phyloP scores from a whole-genome alignment of 2,329 filamentous ascomycete species.

The Fusarium sp. region DNA sequence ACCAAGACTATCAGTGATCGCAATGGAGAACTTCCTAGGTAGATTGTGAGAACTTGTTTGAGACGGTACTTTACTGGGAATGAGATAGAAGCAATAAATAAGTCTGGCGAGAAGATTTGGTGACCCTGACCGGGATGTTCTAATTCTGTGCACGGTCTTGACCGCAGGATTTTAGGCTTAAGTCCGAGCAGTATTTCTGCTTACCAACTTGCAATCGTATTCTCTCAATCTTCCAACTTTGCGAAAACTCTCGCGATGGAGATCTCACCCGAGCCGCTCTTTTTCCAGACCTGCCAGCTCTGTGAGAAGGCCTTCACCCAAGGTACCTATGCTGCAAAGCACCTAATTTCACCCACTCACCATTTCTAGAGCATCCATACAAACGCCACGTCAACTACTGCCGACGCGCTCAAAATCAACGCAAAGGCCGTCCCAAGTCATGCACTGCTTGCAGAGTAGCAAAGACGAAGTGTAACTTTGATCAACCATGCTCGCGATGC shows the following conservation, averaged over 20 bases:
- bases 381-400: slow-evolving; percentile 45
- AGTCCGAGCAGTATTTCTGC: slow-evolving; percentile 14
- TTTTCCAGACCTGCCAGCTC: slow-evolving; percentile 25
- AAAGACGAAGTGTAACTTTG: slow-evolving; percentile 43
- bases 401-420: slow-evolving; percentile 34
- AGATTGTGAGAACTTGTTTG: not conserved
- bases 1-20: slow-evolving; percentile 44
- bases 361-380: slow-evolving; percentile 26
- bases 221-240: not conserved
- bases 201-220: not conserved
- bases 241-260: not conserved
- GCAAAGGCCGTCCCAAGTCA: slow-evolving; percentile 41
- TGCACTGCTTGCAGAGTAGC: slow-evolving; percentile 35
- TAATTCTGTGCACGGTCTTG: not conserved
- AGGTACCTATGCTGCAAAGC: slow-evolving; percentile 1
- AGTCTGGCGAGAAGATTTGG: no score
- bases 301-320: slow-evolving; percentile 38
- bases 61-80: not conserved
- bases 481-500: slow-evolving; percentile 38
- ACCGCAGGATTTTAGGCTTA: slow-evolving; percentile 18
- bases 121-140: not conserved
- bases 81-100: no score
- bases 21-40: slow-evolving; percentile 40
- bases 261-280: not conserved
- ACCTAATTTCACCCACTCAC: not conserved